Conservation (phyloP, 2,329 filamentous ascomycete genomes). For the Neofusicoccum sp. region DNA sequence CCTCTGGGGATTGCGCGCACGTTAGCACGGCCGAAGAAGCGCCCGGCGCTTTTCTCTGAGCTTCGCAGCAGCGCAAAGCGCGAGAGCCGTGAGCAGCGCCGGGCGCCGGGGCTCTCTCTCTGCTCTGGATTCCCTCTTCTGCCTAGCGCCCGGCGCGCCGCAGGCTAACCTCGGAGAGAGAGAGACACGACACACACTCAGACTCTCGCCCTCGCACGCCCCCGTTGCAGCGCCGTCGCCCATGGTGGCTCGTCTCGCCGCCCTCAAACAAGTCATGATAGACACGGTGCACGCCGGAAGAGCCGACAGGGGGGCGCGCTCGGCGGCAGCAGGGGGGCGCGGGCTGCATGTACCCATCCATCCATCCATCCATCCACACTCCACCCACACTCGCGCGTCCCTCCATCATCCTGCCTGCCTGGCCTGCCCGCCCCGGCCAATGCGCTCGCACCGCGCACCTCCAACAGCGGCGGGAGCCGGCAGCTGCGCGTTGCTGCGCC, state of each 20-base stretch:
- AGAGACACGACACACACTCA: neutral
- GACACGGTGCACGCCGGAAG: neutral
- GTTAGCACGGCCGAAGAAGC: neutral
- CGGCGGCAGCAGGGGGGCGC: neutral
- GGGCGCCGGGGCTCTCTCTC: neutral
- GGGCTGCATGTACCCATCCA: neutral
- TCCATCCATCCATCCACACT: neutral
- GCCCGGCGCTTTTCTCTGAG: neutral
- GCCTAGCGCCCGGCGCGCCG: conserved; percentile 1
- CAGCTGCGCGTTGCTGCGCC: neutral
- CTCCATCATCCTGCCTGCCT: neutral
- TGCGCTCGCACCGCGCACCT: neutral
- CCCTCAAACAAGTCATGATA: conserved; percentile 1
- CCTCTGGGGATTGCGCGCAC: neutral
- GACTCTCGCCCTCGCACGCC: neutral
- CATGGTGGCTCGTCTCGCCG: neutral
- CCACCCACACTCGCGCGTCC: neutral
- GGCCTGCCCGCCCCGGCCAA: neutral
- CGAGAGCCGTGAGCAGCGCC: neutral
- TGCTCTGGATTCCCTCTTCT: neutral
- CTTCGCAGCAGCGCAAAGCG: neutral
- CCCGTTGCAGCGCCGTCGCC: neutral
- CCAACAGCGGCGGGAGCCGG: conserved; percentile 7
- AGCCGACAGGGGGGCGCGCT: neutral
- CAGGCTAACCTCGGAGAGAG: conserved; percentile 7